A percentile compares a stretch with the other conserved stretches of the same genome.
These are phyloP conservation scores for Tremella mesenterica DNA, from an alignment of 768 basidiomycete genomes.

Conservation along the genomic window DNA sequence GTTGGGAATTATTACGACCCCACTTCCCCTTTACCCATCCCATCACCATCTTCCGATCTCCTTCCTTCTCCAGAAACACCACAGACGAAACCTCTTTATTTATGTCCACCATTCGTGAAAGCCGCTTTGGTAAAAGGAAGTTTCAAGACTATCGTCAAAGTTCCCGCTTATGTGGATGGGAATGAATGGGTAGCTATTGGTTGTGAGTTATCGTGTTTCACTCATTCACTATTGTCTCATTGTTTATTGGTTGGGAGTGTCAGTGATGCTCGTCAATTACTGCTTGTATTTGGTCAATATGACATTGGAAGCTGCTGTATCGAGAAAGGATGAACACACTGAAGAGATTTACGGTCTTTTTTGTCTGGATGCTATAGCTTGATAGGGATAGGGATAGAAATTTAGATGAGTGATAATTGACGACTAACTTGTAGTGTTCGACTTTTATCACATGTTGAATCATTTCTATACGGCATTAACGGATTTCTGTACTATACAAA, in stretches of 20 bases:
- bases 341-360: not conserved
- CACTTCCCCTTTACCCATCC: slow-evolving; percentile 6
- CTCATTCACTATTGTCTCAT: not conserved
- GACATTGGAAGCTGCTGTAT: not conserved
- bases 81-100: slow-evolving; percentile 53
- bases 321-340: no score
- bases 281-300: not conserved
- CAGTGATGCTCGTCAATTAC: not conserved
- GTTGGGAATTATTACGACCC: slow-evolving; percentile 27
- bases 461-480: slow-evolving; percentile 91
- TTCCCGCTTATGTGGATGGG: slow-evolving; percentile 88
- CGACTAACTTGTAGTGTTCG: slow-evolving; percentile 59
- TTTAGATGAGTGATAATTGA: not conserved
- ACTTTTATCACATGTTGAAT: slow-evolving; percentile 95
- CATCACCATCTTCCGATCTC: slow-evolving; percentile 30
- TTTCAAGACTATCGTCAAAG: slow-evolving; percentile 94
- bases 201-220: slow-evolving; percentile 51
- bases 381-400: not conserved
- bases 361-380: not conserved
- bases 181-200: slow-evolving; percentile 98
- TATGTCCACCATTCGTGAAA: slow-evolving; percentile 90
- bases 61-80: slow-evolving; percentile 10
- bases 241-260: no score
- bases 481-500: slow-evolving; percentile 81
- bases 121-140: slow-evolving; percentile 94